Conservation (phyloP, 2,329 filamentous ascomycete genomes). For the Tolypocladium sp. region DNA sequence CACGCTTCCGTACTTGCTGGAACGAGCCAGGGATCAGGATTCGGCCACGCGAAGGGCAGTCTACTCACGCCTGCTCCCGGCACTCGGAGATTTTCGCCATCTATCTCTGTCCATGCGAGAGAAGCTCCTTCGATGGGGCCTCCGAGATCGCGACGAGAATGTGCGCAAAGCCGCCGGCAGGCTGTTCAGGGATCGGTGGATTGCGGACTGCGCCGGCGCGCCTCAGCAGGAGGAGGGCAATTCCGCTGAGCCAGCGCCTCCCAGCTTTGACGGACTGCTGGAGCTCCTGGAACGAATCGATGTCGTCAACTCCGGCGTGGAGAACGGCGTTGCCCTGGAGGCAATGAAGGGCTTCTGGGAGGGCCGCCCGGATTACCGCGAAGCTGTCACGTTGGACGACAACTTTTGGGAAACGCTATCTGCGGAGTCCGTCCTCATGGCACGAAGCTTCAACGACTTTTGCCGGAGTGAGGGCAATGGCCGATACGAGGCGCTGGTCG, state of each 20-base stretch:
- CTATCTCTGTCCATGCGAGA: conserved; percentile 89
- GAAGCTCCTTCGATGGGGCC: conserved; percentile 88
- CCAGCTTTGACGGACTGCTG: conserved; percentile 72
- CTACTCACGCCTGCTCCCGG: conserved; percentile 79
- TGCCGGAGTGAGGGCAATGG: conserved; percentile 67
- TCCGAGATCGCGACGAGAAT: conserved; percentile 87
- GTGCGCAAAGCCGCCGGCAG: conserved; percentile 86
- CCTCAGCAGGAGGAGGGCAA: conserved; percentile 50
- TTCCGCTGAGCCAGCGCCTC: conserved; percentile 46
- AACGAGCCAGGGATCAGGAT: conserved; percentile 85
- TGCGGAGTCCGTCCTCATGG: conserved; percentile 82
- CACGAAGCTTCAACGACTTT: conserved; percentile 88
- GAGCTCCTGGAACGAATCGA: conserved; percentile 93
- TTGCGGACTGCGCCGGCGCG: conserved; percentile 80
- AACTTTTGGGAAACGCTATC: conserved; percentile 72
- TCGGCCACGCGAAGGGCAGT: conserved; percentile 73
- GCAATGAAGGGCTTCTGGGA: conserved; percentile 98
- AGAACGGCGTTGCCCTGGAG: conserved; percentile 83
- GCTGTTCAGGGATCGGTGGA: conserved; percentile 92
- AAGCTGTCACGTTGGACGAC: conserved; percentile 63
- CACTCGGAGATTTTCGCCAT: conserved; percentile 88
- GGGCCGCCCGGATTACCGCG: conserved; percentile 73
- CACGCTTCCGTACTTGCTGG: conserved; percentile 79
- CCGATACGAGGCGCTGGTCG: conserved; percentile 66
- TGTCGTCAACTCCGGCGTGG: conserved; percentile 79